phyloP scores from a whole-genome alignment of 331 rosid species.

The Malus hybrid region DNA sequence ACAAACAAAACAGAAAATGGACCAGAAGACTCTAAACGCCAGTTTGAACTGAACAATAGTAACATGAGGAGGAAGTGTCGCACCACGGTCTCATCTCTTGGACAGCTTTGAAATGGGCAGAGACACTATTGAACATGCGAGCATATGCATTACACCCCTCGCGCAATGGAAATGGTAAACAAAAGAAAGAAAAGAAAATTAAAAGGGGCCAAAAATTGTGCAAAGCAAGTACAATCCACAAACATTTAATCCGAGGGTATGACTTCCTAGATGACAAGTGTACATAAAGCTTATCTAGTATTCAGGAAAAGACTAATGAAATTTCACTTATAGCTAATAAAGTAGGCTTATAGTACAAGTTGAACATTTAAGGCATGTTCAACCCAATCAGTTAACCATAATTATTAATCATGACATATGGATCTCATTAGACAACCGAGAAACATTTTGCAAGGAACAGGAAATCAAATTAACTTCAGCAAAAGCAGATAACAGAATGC shows the following conservation, averaged over 20 bases:
- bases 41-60: background rate
- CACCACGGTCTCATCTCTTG: conserved; percentile 33
- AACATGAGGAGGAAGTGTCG: conserved; percentile 23
- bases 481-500: background rate
- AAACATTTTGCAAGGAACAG: background rate
- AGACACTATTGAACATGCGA: conserved; percentile 36
- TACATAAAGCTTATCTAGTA: background rate
- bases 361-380: background rate
- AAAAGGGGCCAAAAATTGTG: conserved; percentile 21
- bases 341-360: background rate
- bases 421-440: background rate
- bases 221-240: background rate
- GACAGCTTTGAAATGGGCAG: conserved; percentile 28
- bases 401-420: background rate
- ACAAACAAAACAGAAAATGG: background rate
- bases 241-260: too few species aligned
- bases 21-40: conserved; percentile 1
- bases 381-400: background rate
- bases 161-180: conserved; percentile 33
- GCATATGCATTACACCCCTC: conserved; percentile 49
- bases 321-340: background rate
- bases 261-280: background rate
- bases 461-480: background rate
- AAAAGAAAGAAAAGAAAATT: conserved; percentile 30
- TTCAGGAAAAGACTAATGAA: background rate